Evolutionary conservation across 768 basidiomycete genomes (phyloP), one percentile per base, ranked within the genome.

Genomic region (Strobilomyces dryophilus): DNA sequence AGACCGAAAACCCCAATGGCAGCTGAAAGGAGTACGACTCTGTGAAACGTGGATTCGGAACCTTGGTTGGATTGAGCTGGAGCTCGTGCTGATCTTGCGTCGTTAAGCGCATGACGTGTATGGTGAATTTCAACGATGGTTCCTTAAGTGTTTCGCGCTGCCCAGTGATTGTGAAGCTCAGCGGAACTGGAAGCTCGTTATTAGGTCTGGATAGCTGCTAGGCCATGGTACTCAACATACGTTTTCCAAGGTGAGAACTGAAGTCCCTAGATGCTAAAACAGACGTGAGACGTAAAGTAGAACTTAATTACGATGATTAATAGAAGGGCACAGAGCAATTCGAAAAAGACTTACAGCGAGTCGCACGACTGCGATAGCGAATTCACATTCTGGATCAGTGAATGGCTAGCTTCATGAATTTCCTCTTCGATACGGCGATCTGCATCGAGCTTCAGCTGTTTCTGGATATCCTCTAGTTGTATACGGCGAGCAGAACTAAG

Each of bases 1-100:
- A 64, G 12, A 70, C 47, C 3, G 55, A 66, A 41, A 59, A 61
- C 8, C 56, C 66, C 5, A 62, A 0, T 11, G 61, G 56, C 7
- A 68, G 17, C 24, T 32, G 65, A 40, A 68, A 68, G n/a, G 64
- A 49, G 45, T 62, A 62, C 0, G 61, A 57, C 29, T 65, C 59
- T 29, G 52, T 64, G 54, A 68, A 64, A 51, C 64, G 64, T 1
- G 66, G 66, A 39, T 29, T 54, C 1, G 64, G 68, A 3, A 64
- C 52, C 26, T 46, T 53, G 1, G 49, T 57, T 5, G 53, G 5
- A 57, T 68, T 51, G 2, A 68, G 56, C 17, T 68, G 68, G 17
- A 68, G 58, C 0, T 70, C 60, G n/a, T 70, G 66, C 5, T 56
- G 58, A 35, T 68, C 66, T 57, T 68, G 61, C 0, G 62, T n/a